Base-by-base conservation (phyloP, 2,329 filamentous ascomycete species). In the Aspergillus japonicus region DNA sequence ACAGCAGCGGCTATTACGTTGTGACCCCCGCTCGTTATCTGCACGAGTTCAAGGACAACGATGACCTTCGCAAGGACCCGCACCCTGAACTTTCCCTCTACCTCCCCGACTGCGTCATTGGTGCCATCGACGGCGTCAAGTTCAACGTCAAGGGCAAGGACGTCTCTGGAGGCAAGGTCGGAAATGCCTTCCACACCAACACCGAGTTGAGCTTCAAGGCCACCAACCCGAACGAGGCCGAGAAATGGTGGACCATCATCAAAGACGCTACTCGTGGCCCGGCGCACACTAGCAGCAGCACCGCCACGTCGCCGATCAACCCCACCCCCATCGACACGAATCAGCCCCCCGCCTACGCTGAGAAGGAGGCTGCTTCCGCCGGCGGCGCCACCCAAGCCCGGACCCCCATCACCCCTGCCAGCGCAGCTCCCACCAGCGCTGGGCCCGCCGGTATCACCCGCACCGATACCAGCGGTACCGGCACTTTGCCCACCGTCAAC, bases 121-220 rank as follows among this genome's bases (percentile, higher is more conserved):
- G 92, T 59, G 83, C 80, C 23, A 76, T 86, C 31, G 87, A 83
- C 65, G 92, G 90, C 56, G 85, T 89, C 61, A 97, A 96, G 77
- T 98, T 99, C 83, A 91, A 87, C 71, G 83, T 99, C 75, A 96
- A 96, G 81, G 95, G 95, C 75, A 98, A 98, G 77, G 93, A 99
- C 73, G 86, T 89, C 58, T 89, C 88, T 70, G 90, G 90, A 73
- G 82, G 83, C 62, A 90, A 89, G 64, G 79, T 97, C 64, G 88
- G 89, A 70, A 89, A 88, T 80, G 94, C 92, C 72, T 85, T 97
- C 66, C 86, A 89, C 51, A 91, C 93, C 65, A 86, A 79, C 26
- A 87, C 91, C 47, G 94, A 98, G 77, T 82, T 96, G 42, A 80
- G 84, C 31, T 97, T 97, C 86, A 96, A 96, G 80, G 92, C 93